Percentiles rank a stretch among this genome's conserved stretches.
Conservation (phyloP, 225 moss, liverwort and hornwort species). For the Ulota crispa region DNA sequence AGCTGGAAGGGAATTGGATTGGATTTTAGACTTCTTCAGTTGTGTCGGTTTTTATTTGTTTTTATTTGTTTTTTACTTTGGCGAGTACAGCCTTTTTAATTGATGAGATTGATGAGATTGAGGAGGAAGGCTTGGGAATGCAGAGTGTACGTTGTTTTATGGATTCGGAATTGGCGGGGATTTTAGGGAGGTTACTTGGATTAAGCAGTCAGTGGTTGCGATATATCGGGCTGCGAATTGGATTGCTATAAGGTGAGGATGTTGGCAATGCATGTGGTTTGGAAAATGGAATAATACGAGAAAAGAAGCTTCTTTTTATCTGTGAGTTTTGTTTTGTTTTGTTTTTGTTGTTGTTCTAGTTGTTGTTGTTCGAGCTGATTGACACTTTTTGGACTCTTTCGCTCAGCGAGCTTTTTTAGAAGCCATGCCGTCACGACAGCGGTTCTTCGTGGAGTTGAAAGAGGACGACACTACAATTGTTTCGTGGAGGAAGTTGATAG, state of each 20-base stretch:
- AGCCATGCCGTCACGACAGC: conserved; percentile 63
- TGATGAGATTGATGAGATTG: conserved; percentile 11
- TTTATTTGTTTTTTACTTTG: background rate
- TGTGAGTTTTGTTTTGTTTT: background rate
- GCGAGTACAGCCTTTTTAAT: background rate
- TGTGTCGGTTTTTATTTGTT: background rate
- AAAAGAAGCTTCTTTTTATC: background rate
- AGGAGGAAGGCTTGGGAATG: background rate
- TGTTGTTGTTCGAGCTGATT: conserved; percentile 13
- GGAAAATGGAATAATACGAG: background rate
- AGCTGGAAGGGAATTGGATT: background rate
- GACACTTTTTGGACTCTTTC: background rate
- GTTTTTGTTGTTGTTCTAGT: background rate
- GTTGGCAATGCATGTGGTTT: background rate
- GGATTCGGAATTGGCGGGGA: conserved; percentile 8
- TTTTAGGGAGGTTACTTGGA: conserved; percentile 3
- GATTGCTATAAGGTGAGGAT: conserved; percentile 14
- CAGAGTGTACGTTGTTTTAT: background rate
- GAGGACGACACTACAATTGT: conserved; percentile 58
- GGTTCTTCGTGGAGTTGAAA: conserved; percentile 63
- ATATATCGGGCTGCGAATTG: background rate
- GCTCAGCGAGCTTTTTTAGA: conserved; percentile 1
- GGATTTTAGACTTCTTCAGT: background rate
- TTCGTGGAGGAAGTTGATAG: conserved; percentile 60
- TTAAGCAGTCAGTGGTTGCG: conserved; percentile 19